These are phyloP conservation scores for Alternaria incomplexa DNA, from an alignment of 2,329 filamentous ascomycete species.

Conservation along the genomic window DNA sequence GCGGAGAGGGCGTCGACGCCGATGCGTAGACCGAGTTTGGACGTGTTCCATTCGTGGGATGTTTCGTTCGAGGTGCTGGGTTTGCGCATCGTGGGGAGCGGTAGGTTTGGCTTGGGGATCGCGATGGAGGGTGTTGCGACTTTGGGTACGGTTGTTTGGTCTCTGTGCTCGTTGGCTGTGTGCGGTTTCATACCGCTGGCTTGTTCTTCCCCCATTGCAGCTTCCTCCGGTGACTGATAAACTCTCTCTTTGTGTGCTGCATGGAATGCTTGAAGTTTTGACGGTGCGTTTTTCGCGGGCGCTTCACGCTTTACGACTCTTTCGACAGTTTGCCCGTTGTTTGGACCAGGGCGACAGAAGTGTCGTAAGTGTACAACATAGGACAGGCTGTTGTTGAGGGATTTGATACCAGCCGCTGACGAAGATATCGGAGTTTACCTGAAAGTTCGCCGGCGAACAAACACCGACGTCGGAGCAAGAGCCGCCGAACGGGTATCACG, in stretches of 20 bases:
- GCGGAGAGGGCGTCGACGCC: slow-evolving; percentile 73
- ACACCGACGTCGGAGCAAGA: slow-evolving; percentile 26
- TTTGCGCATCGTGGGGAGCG: slow-evolving; percentile 3
- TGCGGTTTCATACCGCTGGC: slow-evolving; percentile 10
- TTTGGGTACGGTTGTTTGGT: neutral
- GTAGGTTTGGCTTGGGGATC: slow-evolving; percentile 8
- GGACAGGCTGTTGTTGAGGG: slow-evolving; percentile 1
- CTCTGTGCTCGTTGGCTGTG: neutral
- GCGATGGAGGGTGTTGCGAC: slow-evolving; percentile 5
- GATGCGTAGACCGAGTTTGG: slow-evolving; percentile 70
- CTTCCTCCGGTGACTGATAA: slow-evolving; percentile 36
- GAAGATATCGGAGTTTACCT: slow-evolving; percentile 10
- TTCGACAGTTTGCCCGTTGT: neutral
- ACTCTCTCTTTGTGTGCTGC: slow-evolving; percentile 36
- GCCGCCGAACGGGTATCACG: slow-evolving; percentile 9
- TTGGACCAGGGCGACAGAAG: neutral
- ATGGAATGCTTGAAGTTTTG: slow-evolving; percentile 22
- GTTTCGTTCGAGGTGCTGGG: slow-evolving; percentile 6
- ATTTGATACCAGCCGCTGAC: slow-evolving; percentile 11
- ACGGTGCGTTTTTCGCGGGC: neutral
- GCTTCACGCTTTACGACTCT: neutral
- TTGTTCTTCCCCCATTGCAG: slow-evolving; percentile 39
- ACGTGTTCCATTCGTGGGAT: slow-evolving; percentile 70
- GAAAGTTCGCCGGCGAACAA: slow-evolving; percentile 7
- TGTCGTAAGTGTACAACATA: neutral